phyloP scores from a whole-genome alignment of 2,329 filamentous ascomycete genomes.

The Nakataea oryzae region DNA sequence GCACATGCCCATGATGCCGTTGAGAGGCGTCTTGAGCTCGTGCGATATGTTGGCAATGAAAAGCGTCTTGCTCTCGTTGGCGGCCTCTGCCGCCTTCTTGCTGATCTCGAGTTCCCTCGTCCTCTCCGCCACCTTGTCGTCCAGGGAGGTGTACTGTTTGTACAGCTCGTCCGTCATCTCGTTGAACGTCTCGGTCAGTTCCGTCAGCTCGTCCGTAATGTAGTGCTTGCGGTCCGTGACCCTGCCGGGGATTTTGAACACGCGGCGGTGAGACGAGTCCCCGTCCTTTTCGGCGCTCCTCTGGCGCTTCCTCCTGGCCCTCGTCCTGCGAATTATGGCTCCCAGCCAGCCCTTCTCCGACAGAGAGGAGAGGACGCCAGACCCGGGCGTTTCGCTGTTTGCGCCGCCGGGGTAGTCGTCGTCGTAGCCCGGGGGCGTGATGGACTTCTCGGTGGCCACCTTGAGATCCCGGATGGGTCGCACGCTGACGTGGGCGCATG shows the following conservation, averaged over 20 bases:
- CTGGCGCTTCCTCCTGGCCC: conserved; percentile 19
- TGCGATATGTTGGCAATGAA: conserved; percentile 92
- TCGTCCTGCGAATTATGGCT: conserved; percentile 20
- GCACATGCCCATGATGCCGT: conserved; percentile 91
- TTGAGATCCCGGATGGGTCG: conserved; percentile 69
- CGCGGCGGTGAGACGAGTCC: conserved; percentile 25
- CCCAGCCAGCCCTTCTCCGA: conserved; percentile 31
- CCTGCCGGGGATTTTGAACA: conserved; percentile 77
- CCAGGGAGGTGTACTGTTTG: conserved; percentile 75
- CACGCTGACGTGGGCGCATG: conserved; percentile 73
- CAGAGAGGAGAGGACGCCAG: conserved; percentile 28
- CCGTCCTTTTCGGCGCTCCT: neutral
- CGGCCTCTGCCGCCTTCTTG: conserved; percentile 87
- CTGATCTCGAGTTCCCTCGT: conserved; percentile 79
- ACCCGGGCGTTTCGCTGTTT: conserved; percentile 34
- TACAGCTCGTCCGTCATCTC: conserved; percentile 87
- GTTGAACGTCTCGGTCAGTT: conserved; percentile 78
- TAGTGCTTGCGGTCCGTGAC: conserved; percentile 66
- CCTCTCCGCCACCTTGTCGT: conserved; percentile 73
- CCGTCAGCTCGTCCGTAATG: conserved; percentile 76
- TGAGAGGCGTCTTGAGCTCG: conserved; percentile 86
- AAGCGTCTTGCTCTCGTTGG: conserved; percentile 92
- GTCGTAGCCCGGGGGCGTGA: conserved; percentile 53
- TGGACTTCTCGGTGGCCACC: conserved; percentile 62
- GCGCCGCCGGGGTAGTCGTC: conserved; percentile 44